Base-by-base conservation (phyloP, 225 moss, liverwort and hornwort genomes). In the Antitrichia curtipendula region DNA sequence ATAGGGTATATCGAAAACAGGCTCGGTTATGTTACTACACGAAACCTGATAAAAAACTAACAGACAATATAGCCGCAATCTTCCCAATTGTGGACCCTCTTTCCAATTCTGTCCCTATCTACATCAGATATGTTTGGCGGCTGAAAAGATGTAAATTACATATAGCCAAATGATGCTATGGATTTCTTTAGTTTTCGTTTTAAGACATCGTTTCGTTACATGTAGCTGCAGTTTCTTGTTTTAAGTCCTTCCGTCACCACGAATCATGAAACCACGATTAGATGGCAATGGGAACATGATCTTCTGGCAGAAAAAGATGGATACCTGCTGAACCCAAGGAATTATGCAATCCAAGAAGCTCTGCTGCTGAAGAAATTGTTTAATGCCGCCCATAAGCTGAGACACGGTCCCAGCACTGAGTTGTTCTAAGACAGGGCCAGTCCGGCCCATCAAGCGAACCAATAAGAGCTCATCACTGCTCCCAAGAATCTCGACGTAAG, bases 281-380 rank as follows among this genome's bases (percentile, higher is more conserved):
- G 12, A 66, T 75, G 64, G 82, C 31, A 75, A 65, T 61, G 28
- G 47, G 41, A 57, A 69, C 50, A 63, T 16, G 36, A 47, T 53
- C 49, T 12, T 45, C 71, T 47, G 56, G 88, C 47, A 62, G 79
- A 69, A 80, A 66, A 76, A 86, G 76, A 75, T 59, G 43, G 27
- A 38, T 78, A 97, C 98, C 98, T 96, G 96, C 89, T 97, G 98
- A 74, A 97, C 90, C 98, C 98, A 98, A 88, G 98, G 98, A 76
- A 98, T 90, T 60, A 98, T 94, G 76, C 96, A 96, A 87, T 97
- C 98, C 89, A 98, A 90, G 89, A 98, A 96, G 86, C 98, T 98
- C 92, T 98, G 96, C 89, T 98, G 98, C 89, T 97, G 98, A 72
- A 98, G 88, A 63, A 98, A 91, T 86, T 96, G 95, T 82, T 94